phyloP scores from a whole-genome alignment of 306 rosid genomes.

The Arachis stenosperma region DNA sequence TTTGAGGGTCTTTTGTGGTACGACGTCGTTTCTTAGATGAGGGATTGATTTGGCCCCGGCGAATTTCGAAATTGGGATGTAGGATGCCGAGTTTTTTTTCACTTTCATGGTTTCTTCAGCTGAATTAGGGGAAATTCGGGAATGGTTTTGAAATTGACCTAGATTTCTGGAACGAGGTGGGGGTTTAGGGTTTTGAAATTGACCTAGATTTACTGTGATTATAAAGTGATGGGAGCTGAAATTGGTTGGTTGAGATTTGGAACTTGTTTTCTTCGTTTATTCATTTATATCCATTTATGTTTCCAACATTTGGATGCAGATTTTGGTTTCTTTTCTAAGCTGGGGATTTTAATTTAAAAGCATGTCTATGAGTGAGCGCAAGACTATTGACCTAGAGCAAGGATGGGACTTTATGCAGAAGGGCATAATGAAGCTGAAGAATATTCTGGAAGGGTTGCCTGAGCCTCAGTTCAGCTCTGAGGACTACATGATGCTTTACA shows the following conservation, averaged over 20 bases:
- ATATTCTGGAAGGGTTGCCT: constrained; percentile 64
- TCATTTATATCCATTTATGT: background rate
- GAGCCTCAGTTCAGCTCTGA: constrained; percentile 61
- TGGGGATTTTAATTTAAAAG: constrained; percentile 19
- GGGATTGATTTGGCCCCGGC: background rate
- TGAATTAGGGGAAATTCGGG: constrained; percentile 18
- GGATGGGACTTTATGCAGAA: constrained; percentile 70
- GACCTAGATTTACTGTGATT: background rate
- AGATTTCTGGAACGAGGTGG: constrained; percentile 22
- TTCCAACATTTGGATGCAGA: constrained; percentile 28
- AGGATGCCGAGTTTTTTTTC: background rate
- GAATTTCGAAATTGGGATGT: constrained; percentile 1
- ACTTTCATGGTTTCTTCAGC: background rate
- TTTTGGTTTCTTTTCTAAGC: constrained; percentile 24
- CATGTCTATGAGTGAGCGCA: constrained; percentile 56
- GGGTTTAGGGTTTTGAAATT: constrained; percentile 10
- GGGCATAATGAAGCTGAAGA: constrained; percentile 64
- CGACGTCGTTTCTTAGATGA: background rate
- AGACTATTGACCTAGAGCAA: constrained; percentile 59
- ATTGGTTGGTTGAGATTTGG: constrained; percentile 1
- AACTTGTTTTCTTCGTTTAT: background rate
- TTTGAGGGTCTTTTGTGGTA: background rate
- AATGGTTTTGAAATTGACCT: constrained; percentile 16
- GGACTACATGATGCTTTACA: constrained; percentile 64
- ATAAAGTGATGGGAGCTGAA: background rate